Evolutionary conservation across 176 grass and related monocot species (phyloP).

Genomic region (Eragrostis nindensis): DNA sequence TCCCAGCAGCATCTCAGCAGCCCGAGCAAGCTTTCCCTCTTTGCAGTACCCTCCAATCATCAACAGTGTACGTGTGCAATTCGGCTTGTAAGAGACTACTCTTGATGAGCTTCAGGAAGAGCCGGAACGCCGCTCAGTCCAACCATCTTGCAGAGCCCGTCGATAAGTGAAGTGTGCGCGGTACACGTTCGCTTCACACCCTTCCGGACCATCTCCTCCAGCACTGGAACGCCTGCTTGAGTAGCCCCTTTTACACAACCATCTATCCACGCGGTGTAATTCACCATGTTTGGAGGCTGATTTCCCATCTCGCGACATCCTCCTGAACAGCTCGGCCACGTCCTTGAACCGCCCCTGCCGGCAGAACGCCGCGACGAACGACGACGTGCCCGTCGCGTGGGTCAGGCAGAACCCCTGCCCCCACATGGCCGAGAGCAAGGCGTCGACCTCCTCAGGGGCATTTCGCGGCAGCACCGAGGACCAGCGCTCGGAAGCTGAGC

Average conservation of each 20-base stretch:
- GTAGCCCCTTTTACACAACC: slow-evolving; percentile 67
- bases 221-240: slow-evolving; percentile 87
- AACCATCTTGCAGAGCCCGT: slow-evolving; percentile 95
- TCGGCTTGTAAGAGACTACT: slow-evolving; percentile 82
- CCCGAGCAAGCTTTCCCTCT: slow-evolving; percentile 76
- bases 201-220: slow-evolving; percentile 82
- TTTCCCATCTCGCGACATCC: slow-evolving; percentile 55
- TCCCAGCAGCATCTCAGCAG: slow-evolving; percentile 79
- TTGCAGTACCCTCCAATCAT: slow-evolving; percentile 92
- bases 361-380: slow-evolving; percentile 57
- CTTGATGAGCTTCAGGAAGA: slow-evolving; percentile 89
- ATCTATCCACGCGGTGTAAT: slow-evolving; percentile 73
- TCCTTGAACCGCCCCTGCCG: slow-evolving; percentile 55
- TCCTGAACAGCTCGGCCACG: slow-evolving; percentile 54
- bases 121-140: slow-evolving; percentile 82
- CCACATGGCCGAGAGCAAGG: slow-evolving; percentile 52
- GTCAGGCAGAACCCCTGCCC: slow-evolving; percentile 53
- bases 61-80: slow-evolving; percentile 79
- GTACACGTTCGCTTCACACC: slow-evolving; percentile 86
- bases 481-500: slow-evolving; percentile 67
- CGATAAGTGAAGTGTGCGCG: slow-evolving; percentile 72
- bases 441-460: slow-evolving; percentile 44
- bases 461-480: slow-evolving; percentile 60
- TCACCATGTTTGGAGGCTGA: slow-evolving; percentile 77
- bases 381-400: slow-evolving; percentile 70